These are phyloP conservation scores for Nannochloropsis gaditana DNA, from an alignment of 108 stramenopile genomes.

Conservation along the genomic window DNA sequence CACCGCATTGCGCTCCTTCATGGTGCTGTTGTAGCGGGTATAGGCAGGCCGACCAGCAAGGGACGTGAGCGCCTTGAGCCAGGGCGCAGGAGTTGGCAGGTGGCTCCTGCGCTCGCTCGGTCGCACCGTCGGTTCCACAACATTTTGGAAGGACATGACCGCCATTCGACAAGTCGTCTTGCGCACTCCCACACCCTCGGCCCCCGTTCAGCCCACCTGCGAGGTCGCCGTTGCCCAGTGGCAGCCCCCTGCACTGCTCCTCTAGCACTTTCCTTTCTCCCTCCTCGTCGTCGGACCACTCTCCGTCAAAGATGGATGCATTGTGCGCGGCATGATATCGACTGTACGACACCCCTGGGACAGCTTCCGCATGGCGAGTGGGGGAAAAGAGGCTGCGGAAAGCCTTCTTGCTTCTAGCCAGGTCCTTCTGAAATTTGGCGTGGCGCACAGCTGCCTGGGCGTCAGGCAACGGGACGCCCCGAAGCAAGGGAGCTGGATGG, in stretches of 20 bases:
- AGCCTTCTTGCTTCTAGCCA: background rate
- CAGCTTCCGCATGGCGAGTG: background rate
- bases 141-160: no score
- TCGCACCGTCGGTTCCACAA: no score
- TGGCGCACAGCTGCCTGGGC: background rate
- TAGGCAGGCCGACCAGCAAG: background rate
- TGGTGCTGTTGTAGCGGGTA: conserved; percentile 16
- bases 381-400: conserved; percentile 1
- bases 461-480: background rate
- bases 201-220: no score
- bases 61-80: no score
- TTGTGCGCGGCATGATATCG: background rate
- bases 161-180: no score
- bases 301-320: background rate
- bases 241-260: no score
- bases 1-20: background rate
- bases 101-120: no score
- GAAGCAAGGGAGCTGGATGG: background rate
- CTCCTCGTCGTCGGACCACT: conserved; percentile 10
- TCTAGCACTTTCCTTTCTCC: background rate
- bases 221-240: no score
- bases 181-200: no score
- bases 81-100: no score
- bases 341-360: background rate
- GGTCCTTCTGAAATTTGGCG: conserved; percentile 1